Conservation (phyloP, 495 filamentous ascomycete genomes). For the Podospora australis region DNA sequence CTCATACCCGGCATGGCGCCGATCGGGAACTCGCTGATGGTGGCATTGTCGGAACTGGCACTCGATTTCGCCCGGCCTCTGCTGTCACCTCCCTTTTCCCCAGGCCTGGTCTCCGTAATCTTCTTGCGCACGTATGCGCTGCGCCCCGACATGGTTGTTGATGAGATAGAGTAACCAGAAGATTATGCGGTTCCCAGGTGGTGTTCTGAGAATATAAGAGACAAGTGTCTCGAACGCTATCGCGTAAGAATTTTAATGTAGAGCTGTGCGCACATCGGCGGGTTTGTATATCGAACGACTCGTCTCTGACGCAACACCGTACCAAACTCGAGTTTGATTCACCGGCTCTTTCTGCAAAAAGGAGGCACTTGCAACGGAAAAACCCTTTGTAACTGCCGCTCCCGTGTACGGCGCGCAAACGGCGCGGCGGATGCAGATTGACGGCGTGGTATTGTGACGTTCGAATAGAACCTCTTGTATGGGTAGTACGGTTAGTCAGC, state of each 20-base stretch:
- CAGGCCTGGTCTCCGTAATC: conserved; percentile 39
- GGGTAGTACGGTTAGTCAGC: not conserved
- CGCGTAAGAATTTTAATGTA: not conserved
- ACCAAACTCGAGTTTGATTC: no score
- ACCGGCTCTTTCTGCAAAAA: not conserved
- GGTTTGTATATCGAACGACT: not conserved
- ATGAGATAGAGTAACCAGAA: no score
- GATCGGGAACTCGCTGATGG: conserved; percentile 28
- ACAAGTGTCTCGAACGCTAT: not conserved
- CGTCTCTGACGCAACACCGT: not conserved
- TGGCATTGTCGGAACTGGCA: conserved; percentile 35
- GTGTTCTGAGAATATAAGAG: not conserved
- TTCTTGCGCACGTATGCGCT: conserved; percentile 51
- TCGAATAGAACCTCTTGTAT: not conserved
- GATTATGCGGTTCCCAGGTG: not conserved
- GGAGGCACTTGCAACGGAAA: not conserved
- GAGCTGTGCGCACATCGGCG: not conserved
- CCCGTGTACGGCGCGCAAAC: not conserved
- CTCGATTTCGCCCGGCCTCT: conserved; percentile 28
- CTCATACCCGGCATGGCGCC: conserved; percentile 19
- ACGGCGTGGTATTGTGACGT: not conserved
- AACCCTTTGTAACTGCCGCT: not conserved
- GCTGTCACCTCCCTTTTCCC: conserved; percentile 13
- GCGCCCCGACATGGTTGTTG: conserved; percentile 43
- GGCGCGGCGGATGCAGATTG: not conserved